Percentiles rank a stretch among this genome's conserved stretches.
Conservation (phyloP, 2,329 filamentous ascomycete species). For the Fusarium fracticaudum region DNA sequence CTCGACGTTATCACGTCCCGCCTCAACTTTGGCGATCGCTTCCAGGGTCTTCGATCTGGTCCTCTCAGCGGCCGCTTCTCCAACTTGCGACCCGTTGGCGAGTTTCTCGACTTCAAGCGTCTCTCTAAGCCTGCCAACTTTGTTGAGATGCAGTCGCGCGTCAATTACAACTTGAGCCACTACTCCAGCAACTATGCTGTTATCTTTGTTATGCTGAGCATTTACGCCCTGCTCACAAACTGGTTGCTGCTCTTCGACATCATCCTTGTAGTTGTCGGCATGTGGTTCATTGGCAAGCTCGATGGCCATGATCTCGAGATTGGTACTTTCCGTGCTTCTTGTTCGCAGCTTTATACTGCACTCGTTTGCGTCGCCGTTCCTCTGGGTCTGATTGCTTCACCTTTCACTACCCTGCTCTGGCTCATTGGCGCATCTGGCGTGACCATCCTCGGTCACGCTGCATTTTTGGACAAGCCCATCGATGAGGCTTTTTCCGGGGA, state of each 20-base stretch:
- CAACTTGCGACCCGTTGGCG: slow-evolving; percentile 88
- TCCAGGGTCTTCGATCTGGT: slow-evolving; percentile 82
- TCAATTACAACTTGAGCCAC: slow-evolving; percentile 97
- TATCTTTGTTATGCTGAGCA: slow-evolving; percentile 92
- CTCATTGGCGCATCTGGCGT: slow-evolving; percentile 95
- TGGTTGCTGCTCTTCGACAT: slow-evolving; percentile 90
- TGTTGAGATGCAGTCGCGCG: slow-evolving; percentile 84
- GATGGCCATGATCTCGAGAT: slow-evolving; percentile 89
- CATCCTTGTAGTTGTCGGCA: slow-evolving; percentile 82
- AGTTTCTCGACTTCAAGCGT: slow-evolving; percentile 97
- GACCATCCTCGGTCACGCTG: slow-evolving; percentile 92
- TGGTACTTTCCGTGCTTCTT: slow-evolving; percentile 82
- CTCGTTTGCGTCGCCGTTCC: slow-evolving; percentile 86
- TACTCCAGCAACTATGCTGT: slow-evolving; percentile 99
- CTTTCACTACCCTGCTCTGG: slow-evolving; percentile 89
- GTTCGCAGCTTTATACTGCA: slow-evolving; percentile 93
- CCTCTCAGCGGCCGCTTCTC: slow-evolving; percentile 85
- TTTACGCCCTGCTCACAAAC: slow-evolving; percentile 95
- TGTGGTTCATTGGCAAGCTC: slow-evolving; percentile 92
- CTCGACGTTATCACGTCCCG: slow-evolving; percentile 91
- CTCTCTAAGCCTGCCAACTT: slow-evolving; percentile 95
- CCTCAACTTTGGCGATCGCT: slow-evolving; percentile 85
- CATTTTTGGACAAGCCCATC: slow-evolving; percentile 97
- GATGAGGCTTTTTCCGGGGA: slow-evolving; percentile 99
- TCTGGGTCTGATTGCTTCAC: slow-evolving; percentile 84